Evolutionary conservation across 2,329 filamentous ascomycete genomes (phyloP).

Genomic region (Pseudocercospora vitis): DNA sequence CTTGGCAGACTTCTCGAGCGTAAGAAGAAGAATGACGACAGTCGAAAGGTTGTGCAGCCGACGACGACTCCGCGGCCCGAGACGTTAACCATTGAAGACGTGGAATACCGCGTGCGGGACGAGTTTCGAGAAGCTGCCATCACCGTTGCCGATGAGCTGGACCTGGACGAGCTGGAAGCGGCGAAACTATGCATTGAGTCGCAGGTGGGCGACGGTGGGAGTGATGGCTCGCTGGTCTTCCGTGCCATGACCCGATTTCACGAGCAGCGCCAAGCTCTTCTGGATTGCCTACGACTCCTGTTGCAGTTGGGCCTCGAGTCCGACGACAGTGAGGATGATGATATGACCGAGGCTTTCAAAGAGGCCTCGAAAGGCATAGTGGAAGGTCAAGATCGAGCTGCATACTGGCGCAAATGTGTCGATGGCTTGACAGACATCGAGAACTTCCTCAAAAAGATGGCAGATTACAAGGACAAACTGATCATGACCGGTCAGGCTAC

Average conservation of each 20-base stretch:
- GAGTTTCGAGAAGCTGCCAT: slow-evolving; percentile 82
- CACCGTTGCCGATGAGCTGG: slow-evolving; percentile 80
- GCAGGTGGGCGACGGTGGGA: slow-evolving; percentile 60
- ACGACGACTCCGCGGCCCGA: slow-evolving; percentile 49
- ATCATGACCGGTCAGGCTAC: slow-evolving; percentile 69
- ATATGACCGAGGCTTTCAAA: slow-evolving; percentile 56
- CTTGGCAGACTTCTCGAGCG: slow-evolving; percentile 75
- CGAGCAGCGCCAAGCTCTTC: slow-evolving; percentile 74
- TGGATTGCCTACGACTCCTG: slow-evolving; percentile 80
- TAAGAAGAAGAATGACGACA: slow-evolving; percentile 69
- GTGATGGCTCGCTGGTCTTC: slow-evolving; percentile 73
- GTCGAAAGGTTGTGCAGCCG: slow-evolving; percentile 70
- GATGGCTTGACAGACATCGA: slow-evolving; percentile 74
- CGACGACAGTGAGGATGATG: slow-evolving; percentile 52
- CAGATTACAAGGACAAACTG: slow-evolving; percentile 73
- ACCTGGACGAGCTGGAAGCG: slow-evolving; percentile 86
- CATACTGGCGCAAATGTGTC: slow-evolving; percentile 73
- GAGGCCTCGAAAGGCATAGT: slow-evolving; percentile 60
- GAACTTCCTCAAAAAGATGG: slow-evolving; percentile 70
- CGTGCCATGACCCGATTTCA: slow-evolving; percentile 86
- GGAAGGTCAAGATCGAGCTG: slow-evolving; percentile 53
- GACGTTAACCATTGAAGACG: slow-evolving; percentile 70
- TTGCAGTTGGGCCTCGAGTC: slow-evolving; percentile 64
- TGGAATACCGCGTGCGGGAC: slow-evolving; percentile 77
- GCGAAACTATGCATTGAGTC: slow-evolving; percentile 70